phyloP scores from a whole-genome alignment of 2,329 filamentous ascomycete genomes.

The Cordyceps javanica region DNA sequence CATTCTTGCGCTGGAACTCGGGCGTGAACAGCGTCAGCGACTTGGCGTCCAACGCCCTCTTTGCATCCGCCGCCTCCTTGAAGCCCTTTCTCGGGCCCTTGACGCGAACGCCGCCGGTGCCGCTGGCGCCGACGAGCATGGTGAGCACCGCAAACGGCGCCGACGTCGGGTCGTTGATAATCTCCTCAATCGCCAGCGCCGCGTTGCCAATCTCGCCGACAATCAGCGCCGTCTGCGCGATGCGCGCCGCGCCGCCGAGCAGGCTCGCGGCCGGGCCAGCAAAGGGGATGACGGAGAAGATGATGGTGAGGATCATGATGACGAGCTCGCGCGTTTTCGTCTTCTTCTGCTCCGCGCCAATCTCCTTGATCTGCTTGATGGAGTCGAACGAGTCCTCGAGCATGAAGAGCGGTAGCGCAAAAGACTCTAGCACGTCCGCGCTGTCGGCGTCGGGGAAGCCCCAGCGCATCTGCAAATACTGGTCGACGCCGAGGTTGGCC shows the following conservation, averaged over 20 bases:
- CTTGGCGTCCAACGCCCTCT: no score
- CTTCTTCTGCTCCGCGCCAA: no score
- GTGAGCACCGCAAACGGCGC: not conserved
- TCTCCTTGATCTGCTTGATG: constrained; percentile 22
- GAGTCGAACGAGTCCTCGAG: constrained; percentile 18
- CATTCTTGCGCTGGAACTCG: no score
- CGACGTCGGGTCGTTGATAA: not conserved
- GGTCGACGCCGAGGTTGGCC: no score
- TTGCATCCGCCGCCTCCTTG: not conserved
- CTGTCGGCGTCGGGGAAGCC: no score
- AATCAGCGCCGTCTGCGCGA: not conserved
- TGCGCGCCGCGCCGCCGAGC: not conserved
- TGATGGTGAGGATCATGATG: constrained; percentile 32
- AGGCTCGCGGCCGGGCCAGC: constrained; percentile 36
- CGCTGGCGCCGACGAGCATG: not conserved
- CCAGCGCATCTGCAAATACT: no score
- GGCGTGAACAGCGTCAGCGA: no score
- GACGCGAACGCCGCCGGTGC: not conserved
- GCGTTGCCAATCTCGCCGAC: constrained; percentile 1
- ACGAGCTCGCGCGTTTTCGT: constrained; percentile 21
- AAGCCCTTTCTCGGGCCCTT: not conserved
- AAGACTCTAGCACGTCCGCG: not conserved
- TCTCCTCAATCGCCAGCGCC: not conserved
- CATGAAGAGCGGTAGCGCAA: constrained; percentile 3
- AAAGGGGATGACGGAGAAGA: constrained; percentile 45